These are phyloP conservation scores for Gossypium sturtianum DNA, from an alignment of 345 rosid species.

Conservation along the genomic window DNA sequence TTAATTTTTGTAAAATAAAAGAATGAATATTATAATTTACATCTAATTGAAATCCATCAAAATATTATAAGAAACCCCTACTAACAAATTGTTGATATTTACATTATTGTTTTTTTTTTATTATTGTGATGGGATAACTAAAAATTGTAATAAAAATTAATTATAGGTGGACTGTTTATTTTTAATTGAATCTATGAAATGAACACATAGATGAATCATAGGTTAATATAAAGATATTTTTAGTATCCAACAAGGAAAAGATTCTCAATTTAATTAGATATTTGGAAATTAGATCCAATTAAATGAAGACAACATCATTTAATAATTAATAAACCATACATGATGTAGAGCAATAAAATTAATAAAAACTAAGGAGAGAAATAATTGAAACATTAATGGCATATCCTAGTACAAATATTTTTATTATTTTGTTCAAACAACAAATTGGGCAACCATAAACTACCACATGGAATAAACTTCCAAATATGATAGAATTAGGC, in stretches of 20 bases:
- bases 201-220: background rate
- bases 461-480: constrained; percentile 44
- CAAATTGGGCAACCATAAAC: background rate
- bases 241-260: background rate
- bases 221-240: background rate
- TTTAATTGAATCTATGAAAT: background rate
- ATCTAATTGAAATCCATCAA: too few species aligned
- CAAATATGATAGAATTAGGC: constrained; percentile 26
- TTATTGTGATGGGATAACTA: too few species aligned
- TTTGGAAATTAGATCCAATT: background rate
- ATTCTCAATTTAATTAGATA: background rate
- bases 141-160: too few species aligned
- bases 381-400: background rate
- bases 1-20: too few species aligned
- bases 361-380: background rate
- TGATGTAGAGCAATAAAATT: background rate
- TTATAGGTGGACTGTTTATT: too few species aligned
- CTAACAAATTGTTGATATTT: too few species aligned
- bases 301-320: background rate
- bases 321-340: background rate
- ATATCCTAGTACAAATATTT: background rate
- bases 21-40: too few species aligned
- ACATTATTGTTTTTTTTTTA: too few species aligned
- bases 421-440: background rate
- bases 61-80: too few species aligned